Evolutionary conservation across 2,329 filamentous ascomycete species (phyloP).

Genomic region (Zymoseptoria ardabiliae): DNA sequence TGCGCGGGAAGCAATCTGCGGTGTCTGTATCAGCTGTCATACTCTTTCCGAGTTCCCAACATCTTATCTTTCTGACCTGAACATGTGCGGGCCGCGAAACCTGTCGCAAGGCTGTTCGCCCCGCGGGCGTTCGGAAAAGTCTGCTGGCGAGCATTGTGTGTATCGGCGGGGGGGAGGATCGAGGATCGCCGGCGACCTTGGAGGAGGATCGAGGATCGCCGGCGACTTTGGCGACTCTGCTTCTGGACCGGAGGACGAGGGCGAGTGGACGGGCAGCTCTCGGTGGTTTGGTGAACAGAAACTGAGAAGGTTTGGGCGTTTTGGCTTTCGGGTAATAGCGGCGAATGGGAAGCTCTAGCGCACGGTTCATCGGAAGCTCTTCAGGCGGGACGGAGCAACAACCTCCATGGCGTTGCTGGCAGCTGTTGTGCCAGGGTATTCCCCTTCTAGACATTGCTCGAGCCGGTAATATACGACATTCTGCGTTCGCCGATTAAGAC

Average conservation of each 20-base stretch:
- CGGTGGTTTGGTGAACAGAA: neutral
- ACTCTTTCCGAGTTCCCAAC: neutral
- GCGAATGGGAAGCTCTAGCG: neutral
- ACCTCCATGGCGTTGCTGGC: neutral
- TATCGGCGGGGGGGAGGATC: neutral
- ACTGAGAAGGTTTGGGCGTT: neutral
- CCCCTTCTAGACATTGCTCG: neutral
- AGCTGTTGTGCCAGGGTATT: neutral
- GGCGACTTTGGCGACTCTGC: slow-evolving; percentile 4
- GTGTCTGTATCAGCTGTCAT: slow-evolving; percentile 2
- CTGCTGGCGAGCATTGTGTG: slow-evolving; percentile 13
- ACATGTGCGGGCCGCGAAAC: slow-evolving; percentile 15
- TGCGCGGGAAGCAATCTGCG: neutral
- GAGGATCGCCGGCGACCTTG: neutral
- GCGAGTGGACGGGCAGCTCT: neutral
- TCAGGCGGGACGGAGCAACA: neutral
- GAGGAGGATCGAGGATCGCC: neutral
- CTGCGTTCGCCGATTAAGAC: neutral
- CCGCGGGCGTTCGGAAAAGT: slow-evolving; percentile 8
- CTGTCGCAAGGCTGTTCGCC: slow-evolving; percentile 13
- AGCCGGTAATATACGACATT: neutral
- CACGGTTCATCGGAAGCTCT: neutral
- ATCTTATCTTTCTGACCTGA: slow-evolving; percentile 9
- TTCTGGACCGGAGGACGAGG: neutral
- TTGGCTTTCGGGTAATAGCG: neutral